A percentile compares a stretch with the other conserved stretches of the same genome.
These are phyloP conservation scores for Mycena polygramma DNA, from an alignment of 768 basidiomycete genomes.

Conservation along the genomic window DNA sequence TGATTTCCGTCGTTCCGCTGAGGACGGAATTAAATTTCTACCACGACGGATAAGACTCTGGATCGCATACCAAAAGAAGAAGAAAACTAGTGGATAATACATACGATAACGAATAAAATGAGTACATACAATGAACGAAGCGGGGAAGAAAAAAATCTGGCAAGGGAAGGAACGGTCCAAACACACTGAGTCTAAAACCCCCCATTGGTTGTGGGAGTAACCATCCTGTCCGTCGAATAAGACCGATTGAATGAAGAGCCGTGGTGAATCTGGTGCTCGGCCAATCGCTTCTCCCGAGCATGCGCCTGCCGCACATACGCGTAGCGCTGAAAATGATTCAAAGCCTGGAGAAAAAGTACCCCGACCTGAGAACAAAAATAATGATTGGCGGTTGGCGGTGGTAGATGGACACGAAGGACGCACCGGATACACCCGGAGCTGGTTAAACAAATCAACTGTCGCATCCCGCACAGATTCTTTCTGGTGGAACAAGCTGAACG, in stretches of 20 bases:
- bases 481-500: conserved; percentile 94
- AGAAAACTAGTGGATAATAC: background rate
- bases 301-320: conserved; percentile 89
- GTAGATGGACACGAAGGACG: conserved; percentile 42
- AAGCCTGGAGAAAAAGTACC: conserved; percentile 76
- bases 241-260: conserved; percentile 25
- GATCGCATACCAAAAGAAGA: background rate
- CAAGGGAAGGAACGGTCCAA: background rate
- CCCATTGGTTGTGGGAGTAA: conserved; percentile 30
- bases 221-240: conserved; percentile 25
- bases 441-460: conserved; percentile 88
- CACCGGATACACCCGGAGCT: conserved; percentile 82
- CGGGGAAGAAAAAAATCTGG: background rate
- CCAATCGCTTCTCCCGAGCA: conserved; percentile 63
- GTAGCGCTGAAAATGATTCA: conserved; percentile 92
- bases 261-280: conserved; percentile 44
- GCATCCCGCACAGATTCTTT: conserved; percentile 79
- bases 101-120: conserved; percentile 22
- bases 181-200: conserved; percentile 18
- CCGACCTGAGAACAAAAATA: conserved; percentile 69
- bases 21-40: no score
- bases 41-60: no score
- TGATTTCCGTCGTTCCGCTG: no score
- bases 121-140: conserved; percentile 18
- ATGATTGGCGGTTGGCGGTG: conserved; percentile 27